These are phyloP conservation scores for Luzula sylvatica DNA, from an alignment of 176 grass and related monocot genomes.

Conservation along the genomic window DNA sequence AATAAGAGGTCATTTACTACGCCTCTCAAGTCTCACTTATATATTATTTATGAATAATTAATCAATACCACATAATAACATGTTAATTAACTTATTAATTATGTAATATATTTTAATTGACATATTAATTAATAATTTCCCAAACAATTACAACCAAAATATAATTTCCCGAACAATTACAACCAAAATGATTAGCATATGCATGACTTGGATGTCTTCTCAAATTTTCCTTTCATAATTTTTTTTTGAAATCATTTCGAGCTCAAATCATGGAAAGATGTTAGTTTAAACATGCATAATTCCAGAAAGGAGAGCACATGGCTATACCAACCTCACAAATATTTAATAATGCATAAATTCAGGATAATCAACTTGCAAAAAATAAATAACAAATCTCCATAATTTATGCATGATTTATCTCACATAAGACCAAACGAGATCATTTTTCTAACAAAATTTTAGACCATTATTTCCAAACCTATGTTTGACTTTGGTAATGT, in stretches of 20 bases:
- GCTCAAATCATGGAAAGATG: constrained; percentile 18
- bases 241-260: constrained; percentile 17
- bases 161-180: too few relatives aligned
- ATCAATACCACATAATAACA: too few relatives aligned
- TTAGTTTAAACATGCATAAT: constrained; percentile 9
- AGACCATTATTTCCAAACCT: too few relatives aligned
- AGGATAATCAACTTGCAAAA: background rate
- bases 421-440: constrained; percentile 5
- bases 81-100: too few relatives aligned
- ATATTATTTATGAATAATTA: too few relatives aligned
- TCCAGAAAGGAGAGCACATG: constrained; percentile 16
- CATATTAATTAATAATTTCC: too few relatives aligned
- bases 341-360: background rate
- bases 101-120: too few relatives aligned
- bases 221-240: background rate
- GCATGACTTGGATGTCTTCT: constrained; percentile 8
- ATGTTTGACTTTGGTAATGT: too few relatives aligned
- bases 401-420: constrained; percentile 14
- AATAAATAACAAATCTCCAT: constrained; percentile 8
- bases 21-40: too few relatives aligned
- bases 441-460: constrained; percentile 6
- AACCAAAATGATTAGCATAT: constrained; percentile 18
- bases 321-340: constrained; percentile 8
- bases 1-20: too few relatives aligned
- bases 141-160: too few relatives aligned